Base-by-base conservation (phyloP, 2,329 filamentous ascomycete species). In the Aspergillus tamarii region DNA sequence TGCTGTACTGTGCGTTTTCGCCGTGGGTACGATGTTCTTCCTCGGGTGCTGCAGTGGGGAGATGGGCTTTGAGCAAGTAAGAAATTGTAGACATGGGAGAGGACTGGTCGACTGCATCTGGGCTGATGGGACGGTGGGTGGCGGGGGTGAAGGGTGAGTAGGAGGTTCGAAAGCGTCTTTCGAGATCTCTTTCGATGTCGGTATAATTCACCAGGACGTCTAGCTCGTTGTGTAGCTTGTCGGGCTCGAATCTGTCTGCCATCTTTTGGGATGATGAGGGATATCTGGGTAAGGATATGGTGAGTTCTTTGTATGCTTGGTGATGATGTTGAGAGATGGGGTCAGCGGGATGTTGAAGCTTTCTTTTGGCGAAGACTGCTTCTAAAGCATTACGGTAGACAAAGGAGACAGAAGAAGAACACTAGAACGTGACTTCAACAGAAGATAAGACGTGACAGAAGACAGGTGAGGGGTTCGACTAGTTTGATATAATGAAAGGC, bases 71-170 rank as follows among this genome's bases (percentile, higher is more conserved):
- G 57, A 50, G 43, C 4, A 28, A 19, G 28, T 48, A 52, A 9
- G 57, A 59, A 39, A 34, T 39, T 6, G 57, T 41, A 5, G 57
- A 48, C 19, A 52, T 28, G 16, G 45, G 46, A 1, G 57, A 50
- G 10, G 57, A 50, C 32, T 43, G 23, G 21, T 55, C 52, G 9
- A 39, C 6, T 36, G 52, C n/a, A 16, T 53, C 50, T n/a, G 30
- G 6, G 9, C 26, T 4, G 19, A 36, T 11, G 4, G n/a, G 32
- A 1, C 52, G 34, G 30, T 60, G 48, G 21, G 55, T 36, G 10
- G 39, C 54, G 19, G 34, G 34, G 23, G 53, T 36, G 26, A 60
- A 60, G 39, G 58, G 48, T 11, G 58, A 53, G 28, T 46, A 60
- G 32, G 52, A 23, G 10, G 54, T 19, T 16, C 58, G 50, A 28